phyloP scores from a whole-genome alignment of 1,284 basidiomycete genomes.

The Apiotrichum sp. region DNA sequence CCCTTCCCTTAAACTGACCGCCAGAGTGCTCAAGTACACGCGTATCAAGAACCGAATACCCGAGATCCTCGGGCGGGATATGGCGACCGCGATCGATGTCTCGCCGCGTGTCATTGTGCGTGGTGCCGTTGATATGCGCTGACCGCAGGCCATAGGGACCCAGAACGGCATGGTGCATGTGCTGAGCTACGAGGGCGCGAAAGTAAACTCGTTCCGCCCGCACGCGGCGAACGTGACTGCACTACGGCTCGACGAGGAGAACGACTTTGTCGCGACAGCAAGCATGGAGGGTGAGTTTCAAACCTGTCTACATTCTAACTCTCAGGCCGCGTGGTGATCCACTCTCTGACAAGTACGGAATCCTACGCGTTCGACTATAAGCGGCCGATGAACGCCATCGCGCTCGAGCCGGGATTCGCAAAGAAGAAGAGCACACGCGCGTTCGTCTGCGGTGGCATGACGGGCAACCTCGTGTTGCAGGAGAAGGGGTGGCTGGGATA shows the following conservation, averaged over 20 bases:
- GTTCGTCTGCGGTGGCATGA: constrained; percentile 89
- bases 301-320: constrained; percentile 12
- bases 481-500: constrained; percentile 98
- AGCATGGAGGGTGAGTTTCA: constrained; percentile 77
- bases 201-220: constrained; percentile 83
- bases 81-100: constrained; percentile 73
- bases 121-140: background rate
- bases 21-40: constrained; percentile 75
- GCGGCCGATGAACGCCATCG: constrained; percentile 82
- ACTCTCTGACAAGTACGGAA: constrained; percentile 74
- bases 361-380: constrained; percentile 86
- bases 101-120: constrained; percentile 68
- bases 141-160: constrained; percentile 70
- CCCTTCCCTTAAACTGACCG: constrained; percentile 4
- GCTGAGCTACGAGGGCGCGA: constrained; percentile 69
- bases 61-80: constrained; percentile 82
- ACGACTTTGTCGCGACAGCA: constrained; percentile 86
- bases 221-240: constrained; percentile 87
- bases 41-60: constrained; percentile 66
- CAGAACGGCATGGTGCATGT: constrained; percentile 88
- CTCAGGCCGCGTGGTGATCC: constrained; percentile 77
- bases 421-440: constrained; percentile 66
- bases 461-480: constrained; percentile 73
- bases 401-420: constrained; percentile 85
- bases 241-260: constrained; percentile 74